Percentiles rank a stretch among this genome's conserved stretches.
Conservation (phyloP, 139 green algal genomes). For the Chlamydomonas sp. region DNA sequence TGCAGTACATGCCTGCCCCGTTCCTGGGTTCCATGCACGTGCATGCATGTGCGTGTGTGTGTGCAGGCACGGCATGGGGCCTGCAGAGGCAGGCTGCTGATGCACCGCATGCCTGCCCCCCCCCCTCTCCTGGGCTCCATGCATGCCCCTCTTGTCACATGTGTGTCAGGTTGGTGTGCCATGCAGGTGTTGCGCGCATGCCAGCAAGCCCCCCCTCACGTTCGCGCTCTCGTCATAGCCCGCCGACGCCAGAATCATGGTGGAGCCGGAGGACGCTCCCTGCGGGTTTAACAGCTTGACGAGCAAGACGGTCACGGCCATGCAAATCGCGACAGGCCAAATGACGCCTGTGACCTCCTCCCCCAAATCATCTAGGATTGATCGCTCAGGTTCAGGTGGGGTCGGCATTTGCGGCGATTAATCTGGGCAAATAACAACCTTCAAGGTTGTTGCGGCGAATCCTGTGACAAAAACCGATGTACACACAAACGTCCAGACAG, state of each 20-base stretch:
- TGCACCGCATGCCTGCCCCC: background rate
- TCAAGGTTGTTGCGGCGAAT: no score
- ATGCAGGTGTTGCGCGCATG: background rate
- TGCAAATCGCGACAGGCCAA: constrained; percentile 85
- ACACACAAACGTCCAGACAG: no score
- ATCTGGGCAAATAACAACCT: no score
- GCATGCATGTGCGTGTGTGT: no score
- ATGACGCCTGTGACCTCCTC: constrained; percentile 78
- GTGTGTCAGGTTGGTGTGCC: background rate
- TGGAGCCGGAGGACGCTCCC: constrained; percentile 34
- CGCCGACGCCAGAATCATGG: constrained; percentile 61
- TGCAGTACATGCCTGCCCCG: no score
- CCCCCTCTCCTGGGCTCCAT: background rate
- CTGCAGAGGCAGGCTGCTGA: background rate
- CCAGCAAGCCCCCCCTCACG: constrained; percentile 25
- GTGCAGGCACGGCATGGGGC: background rate
- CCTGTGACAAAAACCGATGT: no score
- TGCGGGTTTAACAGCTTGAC: constrained; percentile 76
- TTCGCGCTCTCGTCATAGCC: constrained; percentile 68
- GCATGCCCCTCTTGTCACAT: background rate
- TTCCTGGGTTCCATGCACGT: no score
- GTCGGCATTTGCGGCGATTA: no score
- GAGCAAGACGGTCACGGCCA: constrained; percentile 79
- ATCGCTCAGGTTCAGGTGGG: constrained; percentile 1
- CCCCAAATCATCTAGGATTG: constrained; percentile 42